A percentile compares a stretch with the other conserved stretches of the same genome.
Evolutionary conservation across 1,284 basidiomycete species (phyloP).

Genomic region (Apiotrichum laibachii): DNA sequence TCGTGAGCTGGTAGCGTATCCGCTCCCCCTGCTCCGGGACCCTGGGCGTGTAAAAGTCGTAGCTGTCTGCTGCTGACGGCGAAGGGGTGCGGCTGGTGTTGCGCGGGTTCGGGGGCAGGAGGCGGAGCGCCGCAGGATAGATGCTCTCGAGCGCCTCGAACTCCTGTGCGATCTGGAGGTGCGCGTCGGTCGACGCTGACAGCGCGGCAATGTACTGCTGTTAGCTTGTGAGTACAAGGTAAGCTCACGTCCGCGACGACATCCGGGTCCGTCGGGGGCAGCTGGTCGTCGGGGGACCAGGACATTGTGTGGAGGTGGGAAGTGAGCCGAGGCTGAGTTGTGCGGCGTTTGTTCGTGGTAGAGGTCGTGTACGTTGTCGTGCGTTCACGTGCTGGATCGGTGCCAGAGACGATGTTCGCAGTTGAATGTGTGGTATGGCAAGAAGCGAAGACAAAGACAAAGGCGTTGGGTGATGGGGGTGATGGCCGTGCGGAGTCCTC

Average conservation of each 20-base stretch:
- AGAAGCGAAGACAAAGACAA: too few relatives aligned
- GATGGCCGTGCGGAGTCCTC: too few relatives aligned
- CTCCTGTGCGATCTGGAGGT: conserved; percentile 42
- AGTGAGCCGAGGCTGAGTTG: neutral
- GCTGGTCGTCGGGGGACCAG: conserved; percentile 1
- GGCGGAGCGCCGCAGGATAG: conserved; percentile 63
- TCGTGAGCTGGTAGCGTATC: conserved; percentile 65
- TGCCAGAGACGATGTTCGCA: too few relatives aligned
- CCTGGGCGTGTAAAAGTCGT: neutral
- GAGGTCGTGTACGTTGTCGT: neutral
- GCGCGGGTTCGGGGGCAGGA: conserved; percentile 23
- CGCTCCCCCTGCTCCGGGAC: conserved; percentile 32
- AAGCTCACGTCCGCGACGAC: neutral
- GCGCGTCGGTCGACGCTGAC: conserved; percentile 22
- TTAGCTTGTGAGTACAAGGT: neutral
- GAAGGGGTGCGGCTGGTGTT: conserved; percentile 6
- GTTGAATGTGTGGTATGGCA: too few relatives aligned
- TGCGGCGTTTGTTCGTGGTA: neutral
- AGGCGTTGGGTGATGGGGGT: too few relatives aligned
- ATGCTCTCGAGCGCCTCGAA: conserved; percentile 73
- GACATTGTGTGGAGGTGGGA: neutral
- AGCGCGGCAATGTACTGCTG: conserved; percentile 44
- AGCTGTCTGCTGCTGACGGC: neutral
- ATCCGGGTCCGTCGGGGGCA: neutral
- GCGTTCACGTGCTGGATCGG: too few relatives aligned